A percentile compares a stretch with the other conserved stretches of the same genome.
These are phyloP conservation scores for Hyaloraphidium curvatum DNA, from an alignment of 192 early-diverging fungal genomes.

Conservation along the genomic window DNA sequence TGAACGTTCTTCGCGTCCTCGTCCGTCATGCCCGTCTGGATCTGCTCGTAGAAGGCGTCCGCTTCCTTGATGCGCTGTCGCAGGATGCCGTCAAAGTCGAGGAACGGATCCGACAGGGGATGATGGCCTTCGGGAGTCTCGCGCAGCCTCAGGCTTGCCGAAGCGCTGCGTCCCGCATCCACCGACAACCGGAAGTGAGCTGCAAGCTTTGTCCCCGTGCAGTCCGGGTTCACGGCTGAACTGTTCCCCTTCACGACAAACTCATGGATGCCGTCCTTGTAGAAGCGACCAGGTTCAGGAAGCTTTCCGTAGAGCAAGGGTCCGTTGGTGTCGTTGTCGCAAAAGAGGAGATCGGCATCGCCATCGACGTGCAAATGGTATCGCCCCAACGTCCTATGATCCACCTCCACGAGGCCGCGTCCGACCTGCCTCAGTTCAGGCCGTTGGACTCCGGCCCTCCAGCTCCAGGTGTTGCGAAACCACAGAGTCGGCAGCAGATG, in stretches of 20 bases:
- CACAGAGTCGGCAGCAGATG: constrained; percentile 14
- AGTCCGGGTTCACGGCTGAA: constrained; percentile 14
- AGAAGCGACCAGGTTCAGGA: constrained; percentile 1
- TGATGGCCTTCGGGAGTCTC: neutral
- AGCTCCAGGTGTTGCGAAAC: constrained; percentile 14
- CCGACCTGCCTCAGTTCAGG: neutral
- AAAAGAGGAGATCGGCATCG: constrained; percentile 18
- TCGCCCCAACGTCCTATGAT: too few relatives aligned
- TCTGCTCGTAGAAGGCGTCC: constrained; percentile 11
- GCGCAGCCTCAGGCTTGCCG: neutral
- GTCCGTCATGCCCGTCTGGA: neutral
- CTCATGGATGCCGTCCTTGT: constrained; percentile 27
- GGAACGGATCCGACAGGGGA: neutral
- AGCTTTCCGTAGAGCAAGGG: constrained; percentile 16
- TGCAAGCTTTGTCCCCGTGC: constrained; percentile 23
- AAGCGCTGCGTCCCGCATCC: constrained; percentile 14
- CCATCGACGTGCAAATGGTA: too few relatives aligned
- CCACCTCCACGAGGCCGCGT: neutral
- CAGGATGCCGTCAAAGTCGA: constrained; percentile 8
- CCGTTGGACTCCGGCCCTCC: constrained; percentile 4
- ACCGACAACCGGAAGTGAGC: constrained; percentile 21
- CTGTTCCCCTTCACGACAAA: constrained; percentile 16
- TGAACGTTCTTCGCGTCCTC: constrained; percentile 13
- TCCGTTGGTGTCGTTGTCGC: constrained; percentile 28
- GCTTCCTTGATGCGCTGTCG: constrained; percentile 8